These are phyloP conservation scores for Wallemia hederae DNA, from an alignment of 1,284 basidiomycete genomes.

Conservation along the genomic window DNA sequence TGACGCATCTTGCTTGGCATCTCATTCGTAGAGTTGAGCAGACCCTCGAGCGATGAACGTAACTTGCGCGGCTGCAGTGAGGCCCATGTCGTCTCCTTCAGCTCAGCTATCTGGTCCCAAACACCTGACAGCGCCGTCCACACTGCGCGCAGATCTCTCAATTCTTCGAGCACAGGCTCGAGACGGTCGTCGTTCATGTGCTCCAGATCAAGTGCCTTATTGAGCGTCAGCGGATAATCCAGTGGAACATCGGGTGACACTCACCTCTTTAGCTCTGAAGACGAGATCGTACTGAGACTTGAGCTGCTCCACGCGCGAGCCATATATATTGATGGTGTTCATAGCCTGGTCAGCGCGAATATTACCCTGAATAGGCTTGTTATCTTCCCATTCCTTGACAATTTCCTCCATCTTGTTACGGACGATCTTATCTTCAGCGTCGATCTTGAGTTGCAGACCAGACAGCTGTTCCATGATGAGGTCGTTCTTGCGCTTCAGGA, in stretches of 20 bases:
- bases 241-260: not conserved
- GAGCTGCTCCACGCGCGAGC: conserved; percentile 58
- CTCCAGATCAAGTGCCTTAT: conserved; percentile 57
- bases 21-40: conserved; percentile 72
- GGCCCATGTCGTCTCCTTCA: conserved; percentile 68
- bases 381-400: conserved; percentile 60
- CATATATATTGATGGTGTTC: conserved; percentile 79
- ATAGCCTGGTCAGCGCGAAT: conserved; percentile 85
- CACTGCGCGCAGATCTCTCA: conserved; percentile 84
- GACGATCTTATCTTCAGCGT: conserved; percentile 94
- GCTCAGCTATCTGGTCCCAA: conserved; percentile 72
- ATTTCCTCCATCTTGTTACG: conserved; percentile 77
- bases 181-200: conserved; percentile 65
- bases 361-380: conserved; percentile 63
- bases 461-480: conserved; percentile 91
- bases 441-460: conserved; percentile 92
- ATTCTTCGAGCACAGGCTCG: conserved; percentile 75
- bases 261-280: conserved; percentile 58
- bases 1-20: conserved; percentile 98
- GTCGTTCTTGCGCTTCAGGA: conserved; percentile 88
- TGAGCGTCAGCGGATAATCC: not conserved
- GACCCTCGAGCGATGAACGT: conserved; percentile 66
- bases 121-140: conserved; percentile 97
- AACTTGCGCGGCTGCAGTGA: conserved; percentile 65
- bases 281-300: conserved; percentile 83